phyloP scores from a whole-genome alignment of 768 basidiomycete species.

The Macrolepiota dolichaula region DNA sequence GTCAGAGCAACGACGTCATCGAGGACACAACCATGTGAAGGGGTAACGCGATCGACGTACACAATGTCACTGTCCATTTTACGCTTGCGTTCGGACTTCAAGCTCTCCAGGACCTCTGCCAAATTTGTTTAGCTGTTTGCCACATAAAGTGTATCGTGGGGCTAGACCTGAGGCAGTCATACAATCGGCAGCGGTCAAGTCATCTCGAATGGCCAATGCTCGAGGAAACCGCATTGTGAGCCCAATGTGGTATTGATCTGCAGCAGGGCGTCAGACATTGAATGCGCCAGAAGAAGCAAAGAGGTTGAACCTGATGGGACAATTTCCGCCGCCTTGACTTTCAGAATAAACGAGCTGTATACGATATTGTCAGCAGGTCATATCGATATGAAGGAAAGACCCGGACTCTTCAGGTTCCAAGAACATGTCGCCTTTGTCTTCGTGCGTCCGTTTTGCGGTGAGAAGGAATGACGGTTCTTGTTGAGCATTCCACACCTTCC shows the following conservation, averaged over 20 bases:
- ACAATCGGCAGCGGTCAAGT: slow-evolving; percentile 70
- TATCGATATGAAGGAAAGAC: neutral
- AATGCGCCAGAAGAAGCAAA: neutral
- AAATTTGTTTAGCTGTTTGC: neutral
- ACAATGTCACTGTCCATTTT: slow-evolving; percentile 64
- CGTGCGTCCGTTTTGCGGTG: slow-evolving; percentile 55
- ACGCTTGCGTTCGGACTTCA: slow-evolving; percentile 66
- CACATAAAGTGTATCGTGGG: neutral
- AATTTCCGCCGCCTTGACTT: slow-evolving; percentile 93
- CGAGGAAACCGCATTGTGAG: slow-evolving; percentile 95
- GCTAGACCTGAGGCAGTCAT: slow-evolving; percentile 60
- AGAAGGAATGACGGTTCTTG: slow-evolving; percentile 68
- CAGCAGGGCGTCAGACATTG: slow-evolving; percentile 2
- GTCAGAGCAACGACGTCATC: neutral
- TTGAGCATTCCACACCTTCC: slow-evolving; percentile 78
- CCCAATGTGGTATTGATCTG: slow-evolving; percentile 80
- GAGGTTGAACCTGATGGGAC: slow-evolving; percentile 56
- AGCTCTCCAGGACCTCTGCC: slow-evolving; percentile 55
- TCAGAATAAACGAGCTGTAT: slow-evolving; percentile 87
- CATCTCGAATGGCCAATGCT: slow-evolving; percentile 75
- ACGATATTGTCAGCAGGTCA: neutral
- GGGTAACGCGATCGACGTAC: slow-evolving; percentile 27
- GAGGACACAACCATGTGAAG: neutral
- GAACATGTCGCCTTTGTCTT: slow-evolving; percentile 90
- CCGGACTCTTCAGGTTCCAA: slow-evolving; percentile 84